Base-by-base conservation (phyloP, 805 yeast species). In the Candida odintsovae region DNA sequence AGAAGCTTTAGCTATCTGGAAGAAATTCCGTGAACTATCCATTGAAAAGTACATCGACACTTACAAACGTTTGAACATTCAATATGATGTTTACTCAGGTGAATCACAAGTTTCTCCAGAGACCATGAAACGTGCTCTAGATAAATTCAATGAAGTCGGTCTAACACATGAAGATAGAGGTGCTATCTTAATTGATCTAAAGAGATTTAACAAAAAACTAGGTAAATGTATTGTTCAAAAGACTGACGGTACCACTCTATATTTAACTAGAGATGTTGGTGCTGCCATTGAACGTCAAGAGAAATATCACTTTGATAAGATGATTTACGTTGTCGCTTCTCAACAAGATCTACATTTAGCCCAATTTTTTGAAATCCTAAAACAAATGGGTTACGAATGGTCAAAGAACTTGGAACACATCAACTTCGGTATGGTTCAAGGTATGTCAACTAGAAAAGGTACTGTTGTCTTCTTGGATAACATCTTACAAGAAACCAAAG, bases 371-470 rank as follows among this genome's bases (percentile, higher is more conserved):
- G 95, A 90, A 70, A 88, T 90, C 55, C 74, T 94, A 63, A 90
- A 90, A 59, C 87, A 87, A 69, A 78, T 92, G 85, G 97, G 88
- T 40, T 80, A 76, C 65, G 83, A 80, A 51, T 94, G 97, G 97
- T 90, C 96, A 42, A 71, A 78, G 53, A 77, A 75, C 49, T 72
- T 92, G 57, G 77, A 76, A 60, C 98, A 92, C 67, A 78, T 94
- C 58, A 92, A 86, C 70, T 94, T 90, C 58, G 99, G 99, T 68
- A 86, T 94, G 95, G 99, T 94, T 43, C 86, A 80, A 62, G 99
- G 99, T 58, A 94, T 94, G 99, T 86, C 96, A 23, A 94, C 99
- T 49, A 83, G 99, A 74, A 87, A 83, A 69, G 99, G 99, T 56
- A 94, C 96, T 31, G 99, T 94, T 52, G 98, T 94, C n/a, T 94